These are phyloP conservation scores for Apiosordaria backusii DNA, from an alignment of 495 filamentous ascomycete species.

Conservation along the genomic window DNA sequence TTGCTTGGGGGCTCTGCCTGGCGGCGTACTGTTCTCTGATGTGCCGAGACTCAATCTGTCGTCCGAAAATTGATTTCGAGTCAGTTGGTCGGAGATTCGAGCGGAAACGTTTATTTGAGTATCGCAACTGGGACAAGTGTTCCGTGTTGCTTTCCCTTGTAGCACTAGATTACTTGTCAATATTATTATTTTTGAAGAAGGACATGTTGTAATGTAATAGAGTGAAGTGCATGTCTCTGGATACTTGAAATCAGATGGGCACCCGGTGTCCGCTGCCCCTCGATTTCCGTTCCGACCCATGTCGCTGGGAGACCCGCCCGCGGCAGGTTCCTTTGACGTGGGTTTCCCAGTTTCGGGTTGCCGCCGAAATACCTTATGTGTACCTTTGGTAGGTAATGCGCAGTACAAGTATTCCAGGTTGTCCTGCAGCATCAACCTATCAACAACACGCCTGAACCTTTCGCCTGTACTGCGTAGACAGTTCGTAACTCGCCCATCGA, in stretches of 20 bases:
- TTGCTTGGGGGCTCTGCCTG: not conserved
- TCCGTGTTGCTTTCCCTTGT: not conserved
- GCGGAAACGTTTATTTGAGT: not conserved
- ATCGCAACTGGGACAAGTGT: not conserved
- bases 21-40: not conserved
- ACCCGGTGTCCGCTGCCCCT: not conserved
- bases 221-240: not conserved
- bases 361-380: slow-evolving; percentile 1
- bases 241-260: not conserved
- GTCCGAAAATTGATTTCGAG: not conserved
- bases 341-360: slow-evolving; percentile 10
- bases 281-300: slow-evolving; percentile 5
- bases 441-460: slow-evolving; percentile 3
- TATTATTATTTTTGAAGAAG: not conserved
- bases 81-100: not conserved
- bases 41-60: not conserved
- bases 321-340: slow-evolving; percentile 17
- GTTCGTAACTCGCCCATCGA: slow-evolving; percentile 11
- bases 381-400: not conserved
- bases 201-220: not conserved
- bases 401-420: not conserved
- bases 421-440: slow-evolving; percentile 1
- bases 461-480: slow-evolving; percentile 13
- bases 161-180: not conserved
- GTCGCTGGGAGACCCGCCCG: slow-evolving; percentile 2